Evolutionary conservation across 1,284 basidiomycete species (phyloP), one percentile per base, ranked within the genome.

Genomic region (Leccinum angustisporum): DNA sequence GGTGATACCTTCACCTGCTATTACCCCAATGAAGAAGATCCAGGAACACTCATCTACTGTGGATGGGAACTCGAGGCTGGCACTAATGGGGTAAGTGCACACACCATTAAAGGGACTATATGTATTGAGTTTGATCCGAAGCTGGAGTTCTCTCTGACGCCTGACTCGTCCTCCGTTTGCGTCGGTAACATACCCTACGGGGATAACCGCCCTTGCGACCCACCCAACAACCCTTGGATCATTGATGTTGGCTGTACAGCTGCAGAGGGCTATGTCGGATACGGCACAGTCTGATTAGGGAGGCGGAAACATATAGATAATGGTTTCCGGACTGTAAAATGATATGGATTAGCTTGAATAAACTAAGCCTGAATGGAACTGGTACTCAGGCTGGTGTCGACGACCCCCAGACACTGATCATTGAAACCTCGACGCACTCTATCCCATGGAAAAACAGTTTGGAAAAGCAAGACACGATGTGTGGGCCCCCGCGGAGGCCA

Each of bases 221-320:
- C 65, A 13, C 16, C 18, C 38, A 70, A 69, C 43, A 9, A 70
- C 36, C 67, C 61, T 56, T 70, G 67, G 61, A 58, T 61, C 18
- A 10, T 53, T 7, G 52, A 1, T n/a, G 13, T 38, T n/a, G 25
- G 21, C 2, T 70, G 67, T 48, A 65, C 59, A 4, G 56, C 36
- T 27, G 52, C 67, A 30, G 57, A 65, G 33, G 58, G 33, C 9
- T 70, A 70, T 46, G 67, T 65, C 11, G 62, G 69, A 43, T 43
- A 43, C 9, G 10, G 40, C 40, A 43, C 40, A 10, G 36, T 36
- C 6, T 36, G 14, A 36, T 36, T 7, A 43, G 18, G 40, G 9
- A 43, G 40, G 40, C 2, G 9, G 40, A 43, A 40, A 40, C 16
- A n/a, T 40, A 5, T 9, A 40, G 8, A 40, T 40, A n/a, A 40